Base-by-base conservation (phyloP, 2,329 filamentous ascomycete species). In the Nemania sp. region DNA sequence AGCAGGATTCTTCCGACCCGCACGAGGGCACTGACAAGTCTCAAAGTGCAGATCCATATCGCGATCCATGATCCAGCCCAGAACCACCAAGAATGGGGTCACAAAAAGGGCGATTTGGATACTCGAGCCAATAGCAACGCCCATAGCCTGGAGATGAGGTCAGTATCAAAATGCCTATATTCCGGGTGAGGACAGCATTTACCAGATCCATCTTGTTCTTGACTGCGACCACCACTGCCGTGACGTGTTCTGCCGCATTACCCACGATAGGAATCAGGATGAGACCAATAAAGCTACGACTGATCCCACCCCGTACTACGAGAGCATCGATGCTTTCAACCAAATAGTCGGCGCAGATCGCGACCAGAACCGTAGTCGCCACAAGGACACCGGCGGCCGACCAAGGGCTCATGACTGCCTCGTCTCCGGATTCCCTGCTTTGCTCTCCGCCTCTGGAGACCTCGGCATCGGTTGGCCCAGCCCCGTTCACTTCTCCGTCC, bases 91-190 rank as follows among this genome's bases (percentile, higher is more conserved):
- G 72, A 89, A 87, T 0, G 89, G 89, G 1, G 89, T 92, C 42
- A 93, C 89, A 39, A 91, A 84, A 40, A 93, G 78, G 19, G 89
- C 89, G 64, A 93, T 93, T 72, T 93, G 89, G 68, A 93, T 86
- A 70, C 86, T 90, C 54, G 86, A 90, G 40, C 89, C 89, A 65
- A 93, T 89, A 23, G 89, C 89, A 45, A 93, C 89, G 36, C 88
- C 87, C 76, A 93, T 89, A 24, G 89, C 85, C 69, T 72, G 34
- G 11, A 50, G 14, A 39, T n/a, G 24, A 7, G 24, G 17, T 60
- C 22, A 60, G 54, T 20, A n/a, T 41, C 23, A 33, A 2, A 11
- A 31, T 19, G 11, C 26, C 3, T 8, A 45, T 22, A 14, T 3
- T 14, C 5, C 2, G 15, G 23, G 34, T 11, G 8, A 9, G n/a